phyloP scores from a whole-genome alignment of 345 rosid genomes.

The Eucalyptus urophylla region DNA sequence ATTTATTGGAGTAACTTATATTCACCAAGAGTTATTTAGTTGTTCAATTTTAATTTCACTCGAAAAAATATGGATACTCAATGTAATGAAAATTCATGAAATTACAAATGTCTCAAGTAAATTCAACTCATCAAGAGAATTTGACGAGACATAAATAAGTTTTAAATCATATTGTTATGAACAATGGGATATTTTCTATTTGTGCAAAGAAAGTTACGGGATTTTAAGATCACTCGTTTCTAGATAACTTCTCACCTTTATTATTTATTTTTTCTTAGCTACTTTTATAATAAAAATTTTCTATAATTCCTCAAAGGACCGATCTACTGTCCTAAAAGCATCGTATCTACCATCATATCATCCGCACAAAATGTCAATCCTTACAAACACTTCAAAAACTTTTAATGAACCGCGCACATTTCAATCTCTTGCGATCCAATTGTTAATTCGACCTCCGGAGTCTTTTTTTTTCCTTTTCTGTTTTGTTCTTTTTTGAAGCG shows the following conservation, averaged over 20 bases:
- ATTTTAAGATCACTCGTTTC: background rate
- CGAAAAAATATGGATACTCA: background rate
- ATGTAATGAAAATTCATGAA: background rate
- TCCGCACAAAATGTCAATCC: background rate
- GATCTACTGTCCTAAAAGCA: rapidly evolving
- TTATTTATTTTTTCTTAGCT: background rate
- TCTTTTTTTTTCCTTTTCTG: background rate
- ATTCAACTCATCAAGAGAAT: rapidly evolving
- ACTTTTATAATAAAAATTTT: background rate
- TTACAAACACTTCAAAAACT: background rate
- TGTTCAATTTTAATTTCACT: background rate
- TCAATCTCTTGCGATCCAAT: background rate
- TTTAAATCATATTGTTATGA: no score
- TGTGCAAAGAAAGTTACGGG: rapidly evolving
- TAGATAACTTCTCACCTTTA: background rate
- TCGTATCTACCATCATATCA: background rate
- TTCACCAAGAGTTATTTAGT: background rate
- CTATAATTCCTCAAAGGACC: background rate
- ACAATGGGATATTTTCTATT: rapidly evolving
- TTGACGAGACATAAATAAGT: no score
- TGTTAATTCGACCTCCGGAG: background rate
- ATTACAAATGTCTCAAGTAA: background rate
- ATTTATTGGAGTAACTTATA: background rate
- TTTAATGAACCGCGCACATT: background rate
- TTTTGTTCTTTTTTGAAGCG: background rate